Conservation (phyloP, 2,329 filamentous ascomycete species). For the Fusarium sterilihyphosum region DNA sequence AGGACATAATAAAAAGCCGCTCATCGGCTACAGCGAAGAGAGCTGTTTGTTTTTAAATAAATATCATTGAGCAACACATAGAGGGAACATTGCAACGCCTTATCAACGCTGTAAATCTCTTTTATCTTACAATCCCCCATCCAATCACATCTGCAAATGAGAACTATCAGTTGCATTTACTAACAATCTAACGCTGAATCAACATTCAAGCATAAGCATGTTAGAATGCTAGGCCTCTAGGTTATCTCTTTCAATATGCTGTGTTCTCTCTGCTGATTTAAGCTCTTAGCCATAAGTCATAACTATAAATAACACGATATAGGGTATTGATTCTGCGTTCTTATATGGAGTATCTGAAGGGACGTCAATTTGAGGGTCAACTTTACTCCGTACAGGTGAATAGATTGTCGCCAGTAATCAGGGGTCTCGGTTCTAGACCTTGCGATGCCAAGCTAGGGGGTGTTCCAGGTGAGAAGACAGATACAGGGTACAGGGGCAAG, state of each 20-base stretch:
- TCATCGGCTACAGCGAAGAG: rapidly evolving
- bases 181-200: not conserved
- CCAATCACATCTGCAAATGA: rapidly evolving
- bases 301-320: no score
- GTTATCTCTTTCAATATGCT: rapidly evolving
- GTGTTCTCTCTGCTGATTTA: no score
- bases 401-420: no score
- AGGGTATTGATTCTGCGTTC: not conserved
- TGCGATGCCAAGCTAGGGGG: not conserved
- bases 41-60: rapidly evolving
- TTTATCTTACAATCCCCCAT: rapidly evolving
- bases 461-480: not conserved
- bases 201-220: not conserved
- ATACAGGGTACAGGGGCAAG: not conserved
- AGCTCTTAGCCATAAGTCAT: no score
- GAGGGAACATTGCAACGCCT: rapidly evolving
- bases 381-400: not conserved
- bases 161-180: rapidly evolving
- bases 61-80: rapidly evolving
- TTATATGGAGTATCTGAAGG: not conserved
- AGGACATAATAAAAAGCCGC: not conserved
- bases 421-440: not conserved
- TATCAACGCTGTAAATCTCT: rapidly evolving
- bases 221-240: rapidly evolving
- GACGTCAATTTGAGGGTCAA: no score